Evolutionary conservation across 1,284 basidiomycete genomes (phyloP).

Genomic region (Ustilago vetiveriae): DNA sequence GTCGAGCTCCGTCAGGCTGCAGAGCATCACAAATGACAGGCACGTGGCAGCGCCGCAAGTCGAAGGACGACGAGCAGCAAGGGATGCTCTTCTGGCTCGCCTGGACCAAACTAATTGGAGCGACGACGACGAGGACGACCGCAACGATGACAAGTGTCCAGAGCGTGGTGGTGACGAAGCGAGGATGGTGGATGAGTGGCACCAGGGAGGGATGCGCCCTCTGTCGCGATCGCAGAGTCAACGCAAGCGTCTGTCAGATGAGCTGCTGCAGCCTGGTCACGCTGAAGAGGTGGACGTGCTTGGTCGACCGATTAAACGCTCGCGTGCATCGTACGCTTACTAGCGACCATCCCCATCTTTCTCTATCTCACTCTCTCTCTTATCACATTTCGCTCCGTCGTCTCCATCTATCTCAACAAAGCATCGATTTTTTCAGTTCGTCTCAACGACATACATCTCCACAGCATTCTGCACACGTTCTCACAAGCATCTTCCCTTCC

Average conservation of each 20-base stretch:
- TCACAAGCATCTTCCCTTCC: too few relatives aligned
- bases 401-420: too few relatives aligned
- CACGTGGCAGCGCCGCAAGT: neutral
- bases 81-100: constrained; percentile 35
- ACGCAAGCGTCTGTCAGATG: constrained; percentile 19
- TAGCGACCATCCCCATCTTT: neutral
- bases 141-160: neutral
- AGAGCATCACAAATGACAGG: constrained; percentile 6
- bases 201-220: neutral
- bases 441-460: neutral
- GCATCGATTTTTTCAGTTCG: too few relatives aligned
- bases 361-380: too few relatives aligned
- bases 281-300: constrained; percentile 17
- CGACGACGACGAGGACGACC: constrained; percentile 43
- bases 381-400: too few relatives aligned
- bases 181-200: constrained; percentile 1
- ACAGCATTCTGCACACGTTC: neutral
- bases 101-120: constrained; percentile 50
- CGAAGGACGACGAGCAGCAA: constrained; percentile 18
- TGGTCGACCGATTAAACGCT: constrained; percentile 30
- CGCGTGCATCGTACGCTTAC: constrained; percentile 36
- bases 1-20: constrained; percentile 15
- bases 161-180: neutral
- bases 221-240: constrained; percentile 16
- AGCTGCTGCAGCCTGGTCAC: constrained; percentile 26